Percentiles rank a stretch among this genome's conserved stretches.
phyloP scores from a whole-genome alignment of 2,329 filamentous ascomycete genomes.

The Trichoderma oligosporum region DNA sequence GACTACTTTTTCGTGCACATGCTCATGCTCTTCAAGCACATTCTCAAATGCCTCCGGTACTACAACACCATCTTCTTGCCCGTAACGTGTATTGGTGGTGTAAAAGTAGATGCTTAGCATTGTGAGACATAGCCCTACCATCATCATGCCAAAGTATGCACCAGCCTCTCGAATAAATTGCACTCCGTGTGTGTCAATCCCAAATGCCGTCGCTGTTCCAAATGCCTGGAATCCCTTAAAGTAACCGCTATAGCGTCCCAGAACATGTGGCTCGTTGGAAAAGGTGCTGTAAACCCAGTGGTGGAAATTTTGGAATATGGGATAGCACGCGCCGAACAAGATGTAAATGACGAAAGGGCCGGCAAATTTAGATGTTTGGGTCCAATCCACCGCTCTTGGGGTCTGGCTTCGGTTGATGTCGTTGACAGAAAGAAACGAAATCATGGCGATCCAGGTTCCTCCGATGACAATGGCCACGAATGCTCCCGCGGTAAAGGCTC shows the following conservation, averaged over 20 bases:
- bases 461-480: constrained; percentile 15
- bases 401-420: constrained; percentile 12
- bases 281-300: constrained; percentile 19
- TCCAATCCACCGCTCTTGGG: constrained; percentile 16
- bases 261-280: constrained; percentile 18
- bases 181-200: constrained; percentile 15
- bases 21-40: neutral
- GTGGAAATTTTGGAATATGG: constrained; percentile 20
- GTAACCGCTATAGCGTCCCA: constrained; percentile 19
- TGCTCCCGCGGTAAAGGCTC: constrained; percentile 6
- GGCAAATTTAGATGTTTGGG: constrained; percentile 12
- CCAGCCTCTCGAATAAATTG: constrained; percentile 14
- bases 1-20: neutral
- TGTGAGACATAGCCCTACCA: constrained; percentile 5
- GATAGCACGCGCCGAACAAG: constrained; percentile 17
- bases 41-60: constrained; percentile 16
- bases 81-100: constrained; percentile 11
- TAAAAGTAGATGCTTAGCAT: constrained; percentile 9
- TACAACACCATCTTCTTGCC: constrained; percentile 16
- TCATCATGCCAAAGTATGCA: constrained; percentile 17
- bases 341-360: constrained; percentile 20
- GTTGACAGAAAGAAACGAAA: constrained; percentile 16
- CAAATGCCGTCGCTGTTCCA: constrained; percentile 18
- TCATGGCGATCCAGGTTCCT: constrained; percentile 20
- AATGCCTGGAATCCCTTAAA: constrained; percentile 20